Percentiles rank a stretch among this genome's conserved stretches.
phyloP scores from a whole-genome alignment of 176 grass and related monocot genomes.

The Carex myosuroides region DNA sequence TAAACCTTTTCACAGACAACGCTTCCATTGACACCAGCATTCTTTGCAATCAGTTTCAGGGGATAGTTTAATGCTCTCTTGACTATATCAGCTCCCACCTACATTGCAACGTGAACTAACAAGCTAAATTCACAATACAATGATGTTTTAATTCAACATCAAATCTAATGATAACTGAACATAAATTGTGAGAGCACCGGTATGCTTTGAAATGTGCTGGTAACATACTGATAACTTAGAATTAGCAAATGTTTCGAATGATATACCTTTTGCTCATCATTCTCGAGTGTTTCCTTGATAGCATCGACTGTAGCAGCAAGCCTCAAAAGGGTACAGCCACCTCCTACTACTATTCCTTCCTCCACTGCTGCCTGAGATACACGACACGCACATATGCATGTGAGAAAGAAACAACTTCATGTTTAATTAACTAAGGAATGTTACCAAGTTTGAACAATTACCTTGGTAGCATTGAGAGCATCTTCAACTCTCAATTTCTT shows the following conservation, averaged over 20 bases:
- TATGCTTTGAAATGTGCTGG: not conserved
- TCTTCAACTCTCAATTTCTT: constrained; percentile 99
- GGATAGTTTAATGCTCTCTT: constrained; percentile 91
- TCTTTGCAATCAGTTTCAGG: constrained; percentile 95
- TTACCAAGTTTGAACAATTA: constrained; percentile 11
- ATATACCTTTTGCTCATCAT: constrained; percentile 92
- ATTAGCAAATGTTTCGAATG: not conserved
- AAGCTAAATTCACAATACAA: not conserved
- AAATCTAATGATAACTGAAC: not conserved
- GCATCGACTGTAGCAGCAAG: constrained; percentile 81
- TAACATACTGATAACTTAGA: not conserved
- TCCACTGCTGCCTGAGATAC: constrained; percentile 77
- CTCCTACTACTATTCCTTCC: constrained; percentile 99
- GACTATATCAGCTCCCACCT: constrained; percentile 97
- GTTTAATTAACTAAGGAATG: not conserved
- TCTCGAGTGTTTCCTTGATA: constrained; percentile 85
- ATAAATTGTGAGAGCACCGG: not conserved
- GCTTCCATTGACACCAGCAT: constrained; percentile 92
- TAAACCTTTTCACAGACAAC: constrained; percentile 89
- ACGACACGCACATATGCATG: not conserved
- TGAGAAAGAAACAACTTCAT: not conserved
- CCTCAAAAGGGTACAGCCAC: constrained; percentile 89
- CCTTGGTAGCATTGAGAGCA: constrained; percentile 98
- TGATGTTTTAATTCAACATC: not conserved
- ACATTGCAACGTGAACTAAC: not conserved